Conservation (phyloP, 345 rosid genomes). For the Lepidium didymum region DNA sequence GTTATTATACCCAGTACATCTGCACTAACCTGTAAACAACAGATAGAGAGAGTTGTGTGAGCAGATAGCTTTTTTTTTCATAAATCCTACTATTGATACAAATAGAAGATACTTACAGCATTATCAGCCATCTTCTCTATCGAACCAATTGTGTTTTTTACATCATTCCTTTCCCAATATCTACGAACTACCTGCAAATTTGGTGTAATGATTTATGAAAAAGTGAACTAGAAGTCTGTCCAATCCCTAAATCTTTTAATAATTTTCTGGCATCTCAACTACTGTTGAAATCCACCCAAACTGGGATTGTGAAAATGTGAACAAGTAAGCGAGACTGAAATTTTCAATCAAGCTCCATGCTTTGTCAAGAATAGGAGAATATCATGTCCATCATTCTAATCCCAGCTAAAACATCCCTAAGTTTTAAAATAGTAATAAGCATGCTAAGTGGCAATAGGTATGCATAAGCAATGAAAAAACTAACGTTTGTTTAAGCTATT, state of each 20-base stretch:
- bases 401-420: background rate
- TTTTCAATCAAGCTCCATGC: background rate
- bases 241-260: background rate
- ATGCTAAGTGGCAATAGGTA: conserved; percentile 13
- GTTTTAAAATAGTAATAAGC: background rate
- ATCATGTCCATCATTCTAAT: background rate
- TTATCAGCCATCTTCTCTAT: conserved; percentile 95
- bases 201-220: conserved; percentile 20
- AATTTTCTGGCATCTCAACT: conserved; percentile 27
- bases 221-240: background rate
- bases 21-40: conserved; percentile 63
- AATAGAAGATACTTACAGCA: conserved; percentile 44
- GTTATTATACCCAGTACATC: conserved; percentile 62
- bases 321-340: background rate
- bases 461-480: background rate
- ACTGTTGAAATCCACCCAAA: background rate
- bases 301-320: background rate
- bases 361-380: conserved; percentile 4
- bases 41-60: background rate
- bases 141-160: conserved; percentile 64
- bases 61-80: background rate
- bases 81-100: background rate
- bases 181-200: conserved; percentile 65
- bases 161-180: conserved; percentile 84
- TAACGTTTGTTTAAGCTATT: background rate